Conservation (phyloP, 805 yeast species). For the Teunomyces aglyptinius region DNA sequence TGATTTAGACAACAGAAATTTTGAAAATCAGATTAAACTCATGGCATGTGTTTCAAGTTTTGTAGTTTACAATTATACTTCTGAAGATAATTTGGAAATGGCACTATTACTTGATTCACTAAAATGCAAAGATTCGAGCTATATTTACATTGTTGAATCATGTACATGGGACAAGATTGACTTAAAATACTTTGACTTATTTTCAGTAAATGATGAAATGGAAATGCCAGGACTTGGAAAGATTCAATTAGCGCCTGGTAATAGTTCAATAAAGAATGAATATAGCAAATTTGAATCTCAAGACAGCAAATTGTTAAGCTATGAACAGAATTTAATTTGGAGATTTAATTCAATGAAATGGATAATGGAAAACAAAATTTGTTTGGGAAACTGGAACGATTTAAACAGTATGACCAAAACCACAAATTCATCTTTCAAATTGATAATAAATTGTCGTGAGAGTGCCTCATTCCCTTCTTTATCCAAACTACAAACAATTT, state of each 20-base stretch:
- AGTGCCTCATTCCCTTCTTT: slow-evolving; percentile 17
- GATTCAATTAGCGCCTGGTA: not conserved
- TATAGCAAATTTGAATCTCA: not conserved
- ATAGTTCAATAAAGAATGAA: not conserved
- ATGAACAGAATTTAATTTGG: slow-evolving; percentile 38
- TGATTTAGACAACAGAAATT: slow-evolving; percentile 31
- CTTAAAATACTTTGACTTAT: slow-evolving; percentile 1
- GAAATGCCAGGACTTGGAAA: not conserved
- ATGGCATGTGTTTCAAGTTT: slow-evolving; percentile 34
- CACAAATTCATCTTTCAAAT: slow-evolving; percentile 11
- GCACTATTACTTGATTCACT: slow-evolving; percentile 18
- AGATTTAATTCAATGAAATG: slow-evolving; percentile 28
- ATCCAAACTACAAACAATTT: slow-evolving; percentile 10
- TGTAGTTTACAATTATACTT: slow-evolving; percentile 28
- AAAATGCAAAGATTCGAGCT: slow-evolving; percentile 9
- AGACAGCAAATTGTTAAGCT: slow-evolving; percentile 19
- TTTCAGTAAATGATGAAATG: not conserved
- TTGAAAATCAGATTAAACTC: slow-evolving; percentile 24
- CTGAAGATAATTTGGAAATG: slow-evolving; percentile 8
- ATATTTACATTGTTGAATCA: slow-evolving; percentile 19
- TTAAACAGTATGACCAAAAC: slow-evolving; percentile 19
- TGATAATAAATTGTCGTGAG: slow-evolving; percentile 21
- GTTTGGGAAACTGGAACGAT: slow-evolving; percentile 32
- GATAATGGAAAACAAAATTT: slow-evolving; percentile 23
- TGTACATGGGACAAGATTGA: slow-evolving; percentile 8